phyloP scores from a whole-genome alignment of 345 rosid species.

The Citrus australasica region DNA sequence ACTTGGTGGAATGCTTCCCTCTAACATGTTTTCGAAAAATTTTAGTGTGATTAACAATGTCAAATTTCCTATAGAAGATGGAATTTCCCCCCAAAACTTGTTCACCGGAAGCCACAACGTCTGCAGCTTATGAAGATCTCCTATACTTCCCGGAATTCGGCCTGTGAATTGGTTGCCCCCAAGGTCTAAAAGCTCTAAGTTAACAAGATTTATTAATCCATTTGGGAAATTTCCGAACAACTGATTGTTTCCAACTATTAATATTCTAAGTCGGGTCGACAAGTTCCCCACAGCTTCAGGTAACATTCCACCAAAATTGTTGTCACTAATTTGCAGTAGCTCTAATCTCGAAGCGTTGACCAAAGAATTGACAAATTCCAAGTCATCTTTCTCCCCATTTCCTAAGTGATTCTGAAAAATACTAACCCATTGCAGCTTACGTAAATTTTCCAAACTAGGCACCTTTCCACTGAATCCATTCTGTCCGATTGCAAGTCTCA shows the following conservation, averaged over 20 bases:
- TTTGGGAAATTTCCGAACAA: not conserved
- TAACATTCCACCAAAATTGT: not conserved
- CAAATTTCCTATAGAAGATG: slow-evolving; percentile 17
- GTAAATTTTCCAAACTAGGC: not conserved
- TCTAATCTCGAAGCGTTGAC: too few species aligned
- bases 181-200: not conserved
- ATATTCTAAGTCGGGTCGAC: not conserved
- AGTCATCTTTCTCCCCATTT: not conserved
- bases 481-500: rapidly evolving
- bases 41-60: not conserved
- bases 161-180: not conserved
- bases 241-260: not conserved
- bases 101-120: rapidly evolving
- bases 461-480: slow-evolving; percentile 8
- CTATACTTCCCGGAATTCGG: not conserved
- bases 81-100: not conserved
- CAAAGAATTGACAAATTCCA: too few species aligned
- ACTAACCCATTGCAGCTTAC: not conserved
- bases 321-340: rapidly evolving
- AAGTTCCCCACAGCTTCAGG: not conserved
- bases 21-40: slow-evolving; percentile 7
- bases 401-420: not conserved
- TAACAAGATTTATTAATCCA: not conserved
- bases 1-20: slow-evolving; percentile 19
- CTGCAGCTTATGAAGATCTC: slow-evolving; percentile 1